A percentile compares a stretch with the other conserved stretches of the same genome.
Evolutionary conservation across 1,139 yeast species (phyloP).

Genomic region (Saccharomyces hybrid): DNA sequence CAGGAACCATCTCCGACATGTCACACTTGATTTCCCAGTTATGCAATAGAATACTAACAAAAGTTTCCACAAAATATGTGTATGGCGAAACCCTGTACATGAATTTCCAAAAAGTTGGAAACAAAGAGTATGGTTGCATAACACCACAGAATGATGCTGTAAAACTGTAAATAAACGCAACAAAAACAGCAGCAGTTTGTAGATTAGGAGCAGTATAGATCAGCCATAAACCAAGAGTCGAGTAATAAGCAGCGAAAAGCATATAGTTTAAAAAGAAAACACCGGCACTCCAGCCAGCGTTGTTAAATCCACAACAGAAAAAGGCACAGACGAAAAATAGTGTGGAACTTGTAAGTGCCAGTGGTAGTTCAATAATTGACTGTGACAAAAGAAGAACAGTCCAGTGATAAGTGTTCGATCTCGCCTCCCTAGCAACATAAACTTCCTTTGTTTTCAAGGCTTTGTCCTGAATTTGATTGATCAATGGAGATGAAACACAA

Average conservation of each 20-base stretch:
- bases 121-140: constrained; percentile 43
- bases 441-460: constrained; percentile 46
- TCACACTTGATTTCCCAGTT: constrained; percentile 47
- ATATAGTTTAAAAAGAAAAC: constrained; percentile 41
- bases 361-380: constrained; percentile 43
- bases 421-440: constrained; percentile 51
- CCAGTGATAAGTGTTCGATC: constrained; percentile 59
- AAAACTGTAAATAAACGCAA: constrained; percentile 43
- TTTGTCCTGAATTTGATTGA: constrained; percentile 51
- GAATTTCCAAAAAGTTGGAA: constrained; percentile 59
- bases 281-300: constrained; percentile 43
- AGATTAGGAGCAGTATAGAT: constrained; percentile 49
- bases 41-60: constrained; percentile 46
- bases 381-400: constrained; percentile 45
- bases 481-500: constrained; percentile 44
- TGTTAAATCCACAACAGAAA: constrained; percentile 45
- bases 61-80: constrained; percentile 55
- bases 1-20: constrained; percentile 40
- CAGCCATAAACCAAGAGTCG: constrained; percentile 44
- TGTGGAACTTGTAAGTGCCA: constrained; percentile 41
- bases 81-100: constrained; percentile 64
- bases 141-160: constrained; percentile 52
- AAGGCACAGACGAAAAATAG: constrained; percentile 44
- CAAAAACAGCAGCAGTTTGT: constrained; percentile 50
- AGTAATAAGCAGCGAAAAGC: constrained; percentile 44